Evolutionary conservation across 768 basidiomycete genomes (phyloP).

Genomic region (Tylopilus plumbeoviolaceoides): DNA sequence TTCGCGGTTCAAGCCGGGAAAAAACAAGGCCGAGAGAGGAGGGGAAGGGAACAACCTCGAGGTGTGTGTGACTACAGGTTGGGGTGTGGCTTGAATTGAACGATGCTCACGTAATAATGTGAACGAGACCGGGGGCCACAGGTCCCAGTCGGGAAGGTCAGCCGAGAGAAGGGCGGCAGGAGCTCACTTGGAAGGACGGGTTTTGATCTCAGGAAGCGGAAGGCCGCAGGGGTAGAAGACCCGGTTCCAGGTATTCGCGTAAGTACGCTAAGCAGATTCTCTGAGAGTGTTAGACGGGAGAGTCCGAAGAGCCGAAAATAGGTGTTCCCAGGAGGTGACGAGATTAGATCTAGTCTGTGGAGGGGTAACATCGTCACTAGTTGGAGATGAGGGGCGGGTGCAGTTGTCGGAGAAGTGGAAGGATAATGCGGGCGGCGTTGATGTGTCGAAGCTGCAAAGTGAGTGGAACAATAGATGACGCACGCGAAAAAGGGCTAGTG

Average conservation of each 20-base stretch:
- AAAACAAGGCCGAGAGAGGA: not conserved
- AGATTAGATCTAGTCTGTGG: conserved; percentile 24
- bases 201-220: conserved; percentile 21
- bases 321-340: not conserved
- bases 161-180: conserved; percentile 14
- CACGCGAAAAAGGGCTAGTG: conserved; percentile 31
- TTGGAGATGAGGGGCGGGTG: no score
- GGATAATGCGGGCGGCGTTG: not conserved
- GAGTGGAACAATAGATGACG: conserved; percentile 15
- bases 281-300: conserved; percentile 11
- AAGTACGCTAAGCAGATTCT: not conserved
- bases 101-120: not conserved
- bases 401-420: no score
- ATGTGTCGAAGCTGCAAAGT: not conserved
- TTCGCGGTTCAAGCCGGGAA: conserved; percentile 22
- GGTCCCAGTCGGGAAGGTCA: conserved; percentile 3
- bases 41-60: conserved; percentile 9
- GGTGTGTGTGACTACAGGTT: not conserved
- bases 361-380: no score
- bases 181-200: conserved; percentile 16
- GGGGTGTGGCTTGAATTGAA: conserved; percentile 6
- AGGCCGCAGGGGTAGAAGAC: conserved; percentile 21
- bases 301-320: conserved; percentile 24
- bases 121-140: conserved; percentile 6
- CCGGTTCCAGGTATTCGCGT: conserved; percentile 10